Evolutionary conservation across 306 rosid genomes (phyloP), one percentile per base, ranked within the genome.

Genomic region (Cicer chorassanicum): DNA sequence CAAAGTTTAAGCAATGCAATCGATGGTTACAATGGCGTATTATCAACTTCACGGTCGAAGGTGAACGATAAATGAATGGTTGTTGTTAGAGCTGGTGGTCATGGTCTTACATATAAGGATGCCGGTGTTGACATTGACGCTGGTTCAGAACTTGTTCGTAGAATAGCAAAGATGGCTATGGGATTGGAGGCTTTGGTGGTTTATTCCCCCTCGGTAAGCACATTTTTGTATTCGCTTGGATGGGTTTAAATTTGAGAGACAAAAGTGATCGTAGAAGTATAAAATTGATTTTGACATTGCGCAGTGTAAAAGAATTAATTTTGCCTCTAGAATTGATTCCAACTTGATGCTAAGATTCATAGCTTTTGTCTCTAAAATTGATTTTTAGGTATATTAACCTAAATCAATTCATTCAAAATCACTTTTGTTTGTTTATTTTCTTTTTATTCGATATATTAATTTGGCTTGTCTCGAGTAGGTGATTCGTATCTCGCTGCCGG

Each of bases 111-210:
- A 1, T 94, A 94, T 63, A 90, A 81, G 75, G 98, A 86, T 38
- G 88, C 98, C 15, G 97, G 98, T 1, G 98, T 94, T 8, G 97
- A 94, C 66, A 94, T 91, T 57, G 98, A 94, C 18, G 98, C 98
- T 1, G 97, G 95, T 36, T 76, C 97, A 1, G 97, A 94, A 68
- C 98, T 94, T 29, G 98, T 91, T 66, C 77, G 87, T 6, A 82
- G 97, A 65, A 94, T 94, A 56, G 91, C 94, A 0, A 90, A 90
- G 81, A 90, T 94, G 97, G 96, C 97, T 1, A 97, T 9, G 96
- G 91, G 6, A 87, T 94, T 53, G 97, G 98, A 62, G 97, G 97
- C 72, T 93, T 93, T 64, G 98, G 98, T 5, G 98, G 96, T 41
- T 87, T 93, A 21, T 93, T 76, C 74, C 97, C 98, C 62, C 84